A percentile compares a stretch with the other conserved stretches of the same genome.
Evolutionary conservation across 2,329 filamentous ascomycete species (phyloP).

Genomic region (Hymenoscyphus albidus): DNA sequence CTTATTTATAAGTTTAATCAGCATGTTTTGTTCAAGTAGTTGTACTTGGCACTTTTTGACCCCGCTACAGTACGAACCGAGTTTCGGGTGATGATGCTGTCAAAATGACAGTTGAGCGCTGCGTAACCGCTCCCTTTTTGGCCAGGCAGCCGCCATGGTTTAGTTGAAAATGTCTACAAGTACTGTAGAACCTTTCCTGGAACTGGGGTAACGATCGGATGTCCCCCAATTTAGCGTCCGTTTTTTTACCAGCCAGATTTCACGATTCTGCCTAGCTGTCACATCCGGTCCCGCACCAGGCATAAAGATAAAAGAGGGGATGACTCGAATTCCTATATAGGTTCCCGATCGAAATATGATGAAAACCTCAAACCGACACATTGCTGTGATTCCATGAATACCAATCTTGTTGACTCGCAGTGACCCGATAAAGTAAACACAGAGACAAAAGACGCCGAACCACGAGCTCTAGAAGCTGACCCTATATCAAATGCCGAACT

Average conservation of each 20-base stretch:
- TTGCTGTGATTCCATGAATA: constrained; percentile 6
- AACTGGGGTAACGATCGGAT: not conserved
- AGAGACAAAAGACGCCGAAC: constrained; percentile 19
- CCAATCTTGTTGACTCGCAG: constrained; percentile 20
- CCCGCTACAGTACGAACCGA: not conserved
- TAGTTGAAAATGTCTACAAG: not conserved
- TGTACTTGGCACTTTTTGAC: not conserved
- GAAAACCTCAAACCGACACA: not conserved
- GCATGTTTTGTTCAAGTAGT: not conserved
- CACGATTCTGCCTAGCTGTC: constrained; percentile 4
- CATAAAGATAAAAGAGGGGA: constrained; percentile 15
- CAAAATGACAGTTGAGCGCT: not conserved
- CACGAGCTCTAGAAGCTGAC: constrained; percentile 15
- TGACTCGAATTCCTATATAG: constrained; percentile 8
- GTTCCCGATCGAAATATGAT: not conserved
- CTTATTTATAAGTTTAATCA: not conserved
- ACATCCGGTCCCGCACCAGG: not conserved
- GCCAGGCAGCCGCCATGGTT: not conserved
- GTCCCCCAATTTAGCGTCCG: not conserved
- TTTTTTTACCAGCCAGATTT: not conserved
- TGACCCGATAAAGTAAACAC: constrained; percentile 12
- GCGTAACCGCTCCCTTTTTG: not conserved
- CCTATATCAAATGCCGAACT: constrained; percentile 25
- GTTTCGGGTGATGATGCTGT: not conserved
- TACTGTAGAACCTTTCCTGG: not conserved